phyloP scores from a whole-genome alignment of 345 rosid genomes.

The Sonneratia alba region DNA sequence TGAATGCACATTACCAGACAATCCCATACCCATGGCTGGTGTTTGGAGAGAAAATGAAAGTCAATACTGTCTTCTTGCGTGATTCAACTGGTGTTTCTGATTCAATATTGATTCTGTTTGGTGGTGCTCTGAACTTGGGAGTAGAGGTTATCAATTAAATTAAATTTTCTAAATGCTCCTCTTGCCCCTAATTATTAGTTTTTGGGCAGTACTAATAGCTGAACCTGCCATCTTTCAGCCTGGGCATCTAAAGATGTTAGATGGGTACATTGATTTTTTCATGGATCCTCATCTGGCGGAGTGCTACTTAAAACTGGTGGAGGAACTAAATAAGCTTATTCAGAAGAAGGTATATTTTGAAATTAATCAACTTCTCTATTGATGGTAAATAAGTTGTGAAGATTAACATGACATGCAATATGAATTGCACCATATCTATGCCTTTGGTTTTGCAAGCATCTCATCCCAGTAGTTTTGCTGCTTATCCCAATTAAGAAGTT shows the following conservation, averaged over 20 bases:
- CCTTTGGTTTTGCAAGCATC: no score
- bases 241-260: conserved; percentile 94
- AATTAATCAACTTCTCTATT: background rate
- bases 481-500: no score
- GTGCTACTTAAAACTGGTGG: conserved; percentile 68
- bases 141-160: conserved; percentile 42
- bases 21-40: conserved; percentile 96
- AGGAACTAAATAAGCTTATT: conserved; percentile 68
- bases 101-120: conserved; percentile 79
- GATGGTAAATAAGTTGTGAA: background rate
- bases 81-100: conserved; percentile 98
- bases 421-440: no score
- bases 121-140: conserved; percentile 65
- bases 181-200: background rate
- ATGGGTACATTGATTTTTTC: conserved; percentile 85
- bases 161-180: background rate
- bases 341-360: conserved; percentile 49
- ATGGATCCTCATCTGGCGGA: conserved; percentile 89
- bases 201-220: conserved; percentile 1
- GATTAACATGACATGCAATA: no score
- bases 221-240: conserved; percentile 31
- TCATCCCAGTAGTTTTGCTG: no score
- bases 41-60: conserved; percentile 93
- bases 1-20: conserved; percentile 73
- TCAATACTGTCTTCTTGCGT: conserved; percentile 80